A percentile compares a stretch with the other conserved stretches of the same genome.
phyloP scores from a whole-genome alignment of 2,329 filamentous ascomycete genomes.

The Aspergillus fumigatiaffinis region DNA sequence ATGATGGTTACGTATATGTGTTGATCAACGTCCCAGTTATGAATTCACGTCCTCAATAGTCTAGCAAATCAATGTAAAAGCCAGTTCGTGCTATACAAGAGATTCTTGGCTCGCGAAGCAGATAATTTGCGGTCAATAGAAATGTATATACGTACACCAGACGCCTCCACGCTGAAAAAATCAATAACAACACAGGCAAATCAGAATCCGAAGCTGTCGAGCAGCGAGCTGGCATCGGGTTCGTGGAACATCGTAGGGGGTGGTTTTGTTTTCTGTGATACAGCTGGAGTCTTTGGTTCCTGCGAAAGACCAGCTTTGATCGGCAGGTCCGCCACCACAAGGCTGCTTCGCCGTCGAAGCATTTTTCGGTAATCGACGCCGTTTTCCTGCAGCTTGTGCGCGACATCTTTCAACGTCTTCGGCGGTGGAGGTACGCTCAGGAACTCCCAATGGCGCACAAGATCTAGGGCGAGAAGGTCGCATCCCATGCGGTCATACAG shows the following conservation, averaged over 20 bases:
- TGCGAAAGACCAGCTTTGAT: conserved; percentile 41
- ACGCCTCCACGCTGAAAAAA: not conserved
- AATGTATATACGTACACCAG: conserved; percentile 2
- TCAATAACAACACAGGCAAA: not conserved
- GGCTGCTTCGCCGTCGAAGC: conserved; percentile 66
- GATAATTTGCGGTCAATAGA: not conserved
- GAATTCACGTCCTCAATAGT: not conserved
- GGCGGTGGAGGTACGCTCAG: conserved; percentile 19
- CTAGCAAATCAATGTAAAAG: not conserved
- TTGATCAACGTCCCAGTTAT: not conserved
- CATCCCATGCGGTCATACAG: conserved; percentile 91
- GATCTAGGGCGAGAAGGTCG: conserved; percentile 79
- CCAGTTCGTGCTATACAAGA: conserved; percentile 1
- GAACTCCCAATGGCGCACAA: conserved; percentile 58
- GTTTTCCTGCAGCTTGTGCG: conserved; percentile 24
- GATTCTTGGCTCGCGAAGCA: not conserved
- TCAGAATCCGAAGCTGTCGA: conserved; percentile 91
- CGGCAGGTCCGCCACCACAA: conserved; percentile 70
- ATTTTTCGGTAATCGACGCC: conserved; percentile 62
- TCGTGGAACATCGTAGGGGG: conserved; percentile 81
- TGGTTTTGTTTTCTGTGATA: conserved; percentile 47
- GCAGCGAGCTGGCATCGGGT: conserved; percentile 80
- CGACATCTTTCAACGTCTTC: conserved; percentile 36
- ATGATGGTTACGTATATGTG: conserved; percentile 1
- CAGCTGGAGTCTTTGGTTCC: conserved; percentile 32